phyloP scores from a whole-genome alignment of 2,329 filamentous ascomycete genomes.

The Curvularia lunata region DNA sequence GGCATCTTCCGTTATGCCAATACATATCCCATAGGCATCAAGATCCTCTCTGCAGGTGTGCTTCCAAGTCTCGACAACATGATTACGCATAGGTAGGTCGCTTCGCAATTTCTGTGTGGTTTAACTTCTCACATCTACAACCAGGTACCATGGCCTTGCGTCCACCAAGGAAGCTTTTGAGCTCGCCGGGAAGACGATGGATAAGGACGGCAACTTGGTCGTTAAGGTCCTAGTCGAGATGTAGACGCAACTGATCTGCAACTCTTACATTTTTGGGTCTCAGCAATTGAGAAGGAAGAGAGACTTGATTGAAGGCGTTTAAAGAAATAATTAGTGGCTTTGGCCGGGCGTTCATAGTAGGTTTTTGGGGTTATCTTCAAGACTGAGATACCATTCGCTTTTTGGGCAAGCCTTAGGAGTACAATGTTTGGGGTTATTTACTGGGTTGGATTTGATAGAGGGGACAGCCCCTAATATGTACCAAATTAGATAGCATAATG shows the following conservation, averaged over 20 bases:
- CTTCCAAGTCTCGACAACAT: constrained; percentile 59
- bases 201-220: constrained; percentile 59
- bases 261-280: constrained; percentile 12
- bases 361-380: constrained; percentile 9
- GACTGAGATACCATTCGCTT: constrained; percentile 27
- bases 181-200: constrained; percentile 58
- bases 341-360: constrained; percentile 21
- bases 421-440: background rate
- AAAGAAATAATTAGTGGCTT: background rate
- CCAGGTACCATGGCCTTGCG: constrained; percentile 51
- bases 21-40: constrained; percentile 62
- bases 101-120: background rate
- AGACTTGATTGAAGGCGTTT: constrained; percentile 15
- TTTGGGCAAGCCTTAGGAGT: constrained; percentile 12
- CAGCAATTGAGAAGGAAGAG: constrained; percentile 11
- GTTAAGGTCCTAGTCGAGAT: constrained; percentile 57
- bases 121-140: background rate
- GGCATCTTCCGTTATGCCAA: constrained; percentile 64
- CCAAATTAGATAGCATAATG: background rate
- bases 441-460: background rate
- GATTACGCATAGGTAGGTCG: constrained; percentile 55
- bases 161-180: constrained; percentile 60
- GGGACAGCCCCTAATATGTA: background rate
- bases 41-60: constrained; percentile 58
- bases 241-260: constrained; percentile 16